Conservation (phyloP, 1,284 basidiomycete species). For the Xerocomus minutiporus region DNA sequence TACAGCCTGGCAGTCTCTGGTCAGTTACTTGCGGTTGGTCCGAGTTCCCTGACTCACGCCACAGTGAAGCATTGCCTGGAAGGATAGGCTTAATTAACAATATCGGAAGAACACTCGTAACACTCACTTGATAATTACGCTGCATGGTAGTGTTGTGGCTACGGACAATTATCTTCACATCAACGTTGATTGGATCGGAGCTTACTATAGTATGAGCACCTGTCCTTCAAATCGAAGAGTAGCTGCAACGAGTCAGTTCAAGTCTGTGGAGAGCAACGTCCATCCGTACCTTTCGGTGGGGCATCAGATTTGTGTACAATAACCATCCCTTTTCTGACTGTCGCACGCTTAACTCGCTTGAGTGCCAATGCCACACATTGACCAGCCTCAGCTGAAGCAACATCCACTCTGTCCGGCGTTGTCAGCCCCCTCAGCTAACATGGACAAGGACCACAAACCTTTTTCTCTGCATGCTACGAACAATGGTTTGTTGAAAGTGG, state of each 20-base stretch:
- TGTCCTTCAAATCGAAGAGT: constrained; percentile 79
- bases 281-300: constrained; percentile 61
- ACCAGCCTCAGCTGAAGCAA: constrained; percentile 85
- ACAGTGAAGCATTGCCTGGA: constrained; percentile 78
- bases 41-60: constrained; percentile 48
- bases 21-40: not conserved
- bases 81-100: constrained; percentile 13
- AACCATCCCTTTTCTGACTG: constrained; percentile 94
- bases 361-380: constrained; percentile 93
- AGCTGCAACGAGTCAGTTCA: constrained; percentile 41
- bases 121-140: constrained; percentile 76
- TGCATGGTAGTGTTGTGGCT: constrained; percentile 92
- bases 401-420: constrained; percentile 57
- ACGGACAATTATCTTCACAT: constrained; percentile 14
- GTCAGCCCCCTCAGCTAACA: constrained; percentile 3
- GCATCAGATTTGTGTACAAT: constrained; percentile 76
- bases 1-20: constrained; percentile 51
- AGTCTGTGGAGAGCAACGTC: not conserved
- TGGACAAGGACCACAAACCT: constrained; percentile 41
- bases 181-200: constrained; percentile 5
- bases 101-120: not conserved
- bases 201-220: constrained; percentile 78
- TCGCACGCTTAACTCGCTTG: constrained; percentile 80
- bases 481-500: constrained; percentile 74
- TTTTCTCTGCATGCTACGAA: constrained; percentile 95